A percentile compares a stretch with the other conserved stretches of the same genome.
phyloP scores from a whole-genome alignment of 73 alveolate genomes.

The Paraurostyla sp. region DNA sequence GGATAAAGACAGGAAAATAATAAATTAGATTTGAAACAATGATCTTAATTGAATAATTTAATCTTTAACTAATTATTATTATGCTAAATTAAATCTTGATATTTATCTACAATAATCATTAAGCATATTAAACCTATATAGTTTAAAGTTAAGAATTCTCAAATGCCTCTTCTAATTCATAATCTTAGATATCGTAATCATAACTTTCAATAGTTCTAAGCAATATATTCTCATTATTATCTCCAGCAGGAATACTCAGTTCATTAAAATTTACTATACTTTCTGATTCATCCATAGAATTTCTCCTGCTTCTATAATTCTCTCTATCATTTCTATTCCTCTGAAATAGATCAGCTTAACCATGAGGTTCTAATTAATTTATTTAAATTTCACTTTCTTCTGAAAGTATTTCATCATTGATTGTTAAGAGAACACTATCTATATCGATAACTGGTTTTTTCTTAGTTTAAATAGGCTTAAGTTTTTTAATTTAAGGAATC shows the following conservation, averaged over 20 bases:
- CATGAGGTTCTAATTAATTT: background rate
- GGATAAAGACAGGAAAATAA: too few relatives aligned
- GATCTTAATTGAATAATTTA: too few relatives aligned
- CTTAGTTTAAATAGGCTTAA: background rate
- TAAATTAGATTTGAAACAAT: too few relatives aligned
- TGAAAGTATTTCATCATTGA: conserved; percentile 28
- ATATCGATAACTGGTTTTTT: background rate
- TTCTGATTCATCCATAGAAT: background rate
- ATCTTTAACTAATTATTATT: too few relatives aligned
- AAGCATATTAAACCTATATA: too few relatives aligned
- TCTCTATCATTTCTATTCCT: background rate
- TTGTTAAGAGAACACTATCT: conserved; percentile 15
- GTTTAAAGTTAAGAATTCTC: too few relatives aligned
- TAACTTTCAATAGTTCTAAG: conserved; percentile 22
- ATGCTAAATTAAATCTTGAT: too few relatives aligned
- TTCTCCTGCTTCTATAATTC: background rate
- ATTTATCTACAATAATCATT: too few relatives aligned
- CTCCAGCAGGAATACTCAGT: background rate
- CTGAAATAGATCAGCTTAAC: background rate
- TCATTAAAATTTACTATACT: background rate
- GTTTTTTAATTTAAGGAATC: conserved; percentile 1
- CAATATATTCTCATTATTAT: background rate
- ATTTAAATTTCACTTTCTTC: background rate
- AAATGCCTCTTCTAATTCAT: too few relatives aligned
- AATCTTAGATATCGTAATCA: too few relatives aligned